Percentiles rank a stretch among this genome's conserved stretches.
Conservation (phyloP, 495 filamentous ascomycete genomes). For the Chlorociboria aeruginascens region DNA sequence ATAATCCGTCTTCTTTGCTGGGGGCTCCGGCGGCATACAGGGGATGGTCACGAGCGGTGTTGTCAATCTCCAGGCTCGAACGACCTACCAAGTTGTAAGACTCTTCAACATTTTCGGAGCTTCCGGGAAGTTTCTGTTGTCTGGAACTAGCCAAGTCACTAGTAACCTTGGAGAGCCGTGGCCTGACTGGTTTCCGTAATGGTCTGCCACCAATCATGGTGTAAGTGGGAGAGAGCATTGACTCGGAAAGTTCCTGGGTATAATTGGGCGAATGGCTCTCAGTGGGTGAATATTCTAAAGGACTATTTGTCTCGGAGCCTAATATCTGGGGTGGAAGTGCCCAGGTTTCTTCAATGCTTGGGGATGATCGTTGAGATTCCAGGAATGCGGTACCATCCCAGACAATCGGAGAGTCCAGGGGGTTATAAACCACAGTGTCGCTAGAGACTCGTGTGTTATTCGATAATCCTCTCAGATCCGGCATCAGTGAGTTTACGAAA, state of each 20-base stretch:
- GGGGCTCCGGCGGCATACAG: constrained; percentile 62
- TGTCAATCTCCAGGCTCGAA: constrained; percentile 20
- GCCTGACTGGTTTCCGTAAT: constrained; percentile 14
- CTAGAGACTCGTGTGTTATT: constrained; percentile 9
- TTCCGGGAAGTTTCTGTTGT: constrained; percentile 6
- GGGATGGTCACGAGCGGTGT: constrained; percentile 64
- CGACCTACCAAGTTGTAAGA: constrained; percentile 14
- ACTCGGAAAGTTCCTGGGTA: constrained; percentile 14
- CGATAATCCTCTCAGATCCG: constrained; percentile 5
- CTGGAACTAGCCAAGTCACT: constrained; percentile 11
- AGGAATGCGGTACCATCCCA: constrained; percentile 10
- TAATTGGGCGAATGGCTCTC: constrained; percentile 17
- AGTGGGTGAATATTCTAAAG: constrained; percentile 17
- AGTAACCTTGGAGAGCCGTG: constrained; percentile 13
- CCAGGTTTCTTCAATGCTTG: constrained; percentile 13
- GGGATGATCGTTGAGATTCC: constrained; percentile 17
- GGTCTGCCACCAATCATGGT: constrained; percentile 14
- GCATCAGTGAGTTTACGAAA: constrained; percentile 3
- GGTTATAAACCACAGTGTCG: constrained; percentile 10
- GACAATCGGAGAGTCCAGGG: constrained; percentile 4
- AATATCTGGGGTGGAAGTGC: constrained; percentile 3
- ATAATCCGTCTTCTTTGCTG: constrained; percentile 56
- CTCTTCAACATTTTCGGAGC: constrained; percentile 15
- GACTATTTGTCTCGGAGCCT: constrained; percentile 10
- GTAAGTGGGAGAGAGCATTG: constrained; percentile 15